Conservation (phyloP, 2,329 filamentous ascomycete genomes). For the Paraconiothyrium brasiliense region DNA sequence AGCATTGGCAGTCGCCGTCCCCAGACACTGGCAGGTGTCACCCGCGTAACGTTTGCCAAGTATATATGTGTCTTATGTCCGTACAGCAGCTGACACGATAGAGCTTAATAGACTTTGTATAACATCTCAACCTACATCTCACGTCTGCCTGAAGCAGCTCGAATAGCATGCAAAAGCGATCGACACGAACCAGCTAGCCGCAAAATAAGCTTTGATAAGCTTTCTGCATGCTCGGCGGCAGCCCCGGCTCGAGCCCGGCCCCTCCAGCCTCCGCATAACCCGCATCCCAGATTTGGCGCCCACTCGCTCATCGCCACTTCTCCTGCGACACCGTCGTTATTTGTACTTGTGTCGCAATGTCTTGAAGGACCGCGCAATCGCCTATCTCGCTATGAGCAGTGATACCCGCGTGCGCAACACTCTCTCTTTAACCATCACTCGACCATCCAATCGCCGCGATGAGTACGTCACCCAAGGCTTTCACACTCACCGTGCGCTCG, state of each 20-base stretch:
- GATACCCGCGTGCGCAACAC: constrained; percentile 29
- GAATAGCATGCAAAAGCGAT: not conserved
- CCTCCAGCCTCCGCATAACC: constrained; percentile 28
- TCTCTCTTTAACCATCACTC: constrained; percentile 18
- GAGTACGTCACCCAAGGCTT: constrained; percentile 46
- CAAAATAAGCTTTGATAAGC: constrained; percentile 41
- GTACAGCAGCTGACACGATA: not conserved
- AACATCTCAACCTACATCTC: not conserved
- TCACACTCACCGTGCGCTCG: constrained; percentile 10
- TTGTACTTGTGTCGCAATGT: constrained; percentile 2
- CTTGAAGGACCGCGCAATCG: constrained; percentile 1
- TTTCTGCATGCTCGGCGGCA: constrained; percentile 25
- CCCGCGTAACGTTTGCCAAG: not conserved
- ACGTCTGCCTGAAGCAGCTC: not conserved
- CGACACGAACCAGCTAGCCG: not conserved
- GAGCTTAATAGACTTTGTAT: not conserved
- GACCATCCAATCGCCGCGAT: constrained; percentile 41
- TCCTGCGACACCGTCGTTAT: constrained; percentile 1
- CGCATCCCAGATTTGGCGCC: constrained; percentile 5
- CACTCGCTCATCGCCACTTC: constrained; percentile 13
- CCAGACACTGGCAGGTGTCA: not conserved
- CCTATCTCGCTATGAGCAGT: not conserved
- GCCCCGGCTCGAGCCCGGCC: constrained; percentile 19
- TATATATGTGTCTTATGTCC: not conserved
- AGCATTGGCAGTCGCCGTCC: not conserved